Evolutionary conservation across 2,329 filamentous ascomycete genomes (phyloP), one percentile per base, ranked within the genome.

Genomic region (Lojkania enalia): DNA sequence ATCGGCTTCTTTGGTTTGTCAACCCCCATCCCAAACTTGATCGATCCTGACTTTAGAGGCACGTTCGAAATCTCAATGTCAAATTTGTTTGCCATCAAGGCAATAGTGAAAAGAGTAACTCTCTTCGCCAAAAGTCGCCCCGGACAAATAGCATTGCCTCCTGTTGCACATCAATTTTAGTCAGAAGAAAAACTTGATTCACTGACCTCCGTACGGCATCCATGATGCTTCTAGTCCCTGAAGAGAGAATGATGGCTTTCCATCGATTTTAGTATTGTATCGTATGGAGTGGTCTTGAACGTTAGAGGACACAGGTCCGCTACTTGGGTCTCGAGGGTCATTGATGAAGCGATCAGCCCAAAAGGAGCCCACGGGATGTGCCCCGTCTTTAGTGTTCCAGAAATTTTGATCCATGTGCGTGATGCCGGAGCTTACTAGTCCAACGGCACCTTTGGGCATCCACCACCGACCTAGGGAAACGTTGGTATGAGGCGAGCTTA

Each of bases 331-430:
- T 5, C 3, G 3, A 11, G 40, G 31, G 18, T 42, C 19, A 4
- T 9, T 27, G 4, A 42, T n/a, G 43, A 71, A 71, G 5, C 69
- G 53, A 37, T 71, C 68, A 5, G 65, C 60, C 66, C 67, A 71
- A 44, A 65, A 71, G 0, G 38, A 39, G 18, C 64, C 50, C 3
- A 70, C 46, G 2, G 61, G 57, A 35, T 69, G 56, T 6, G 37
- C 25, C n/a, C 38, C 43, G 16, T 48, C 46, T 0, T 52, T 52
- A n/a, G 55, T 55, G 35, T 68, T 70, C 68, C 69, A 71, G 35
- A 67, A 52, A 5, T 35, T 39, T 1, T 35, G 38, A 46, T 71
- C 58, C 36, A 51, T 54, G 15, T 52, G 57, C 11, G 45, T 64
- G 19, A 56, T 51, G 55, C 60, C 63, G 21, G 39, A 57, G 13